A percentile compares a stretch with the other conserved stretches of the same genome.
Conservation (phyloP, 129 eudicot genomes). For the Ambrosia trifida region DNA sequence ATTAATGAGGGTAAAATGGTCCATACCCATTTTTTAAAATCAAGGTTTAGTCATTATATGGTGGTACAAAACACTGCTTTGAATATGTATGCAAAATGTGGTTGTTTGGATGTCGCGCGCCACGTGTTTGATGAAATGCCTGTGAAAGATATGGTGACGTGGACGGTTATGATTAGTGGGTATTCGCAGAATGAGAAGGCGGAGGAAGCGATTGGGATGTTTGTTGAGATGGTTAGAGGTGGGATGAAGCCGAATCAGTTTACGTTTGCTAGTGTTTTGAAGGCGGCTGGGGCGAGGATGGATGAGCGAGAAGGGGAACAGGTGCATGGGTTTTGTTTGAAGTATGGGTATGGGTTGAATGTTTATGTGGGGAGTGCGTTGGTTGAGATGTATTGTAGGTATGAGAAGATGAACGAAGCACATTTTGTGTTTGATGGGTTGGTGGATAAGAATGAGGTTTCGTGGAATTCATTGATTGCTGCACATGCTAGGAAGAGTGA, state of each 20-base stretch:
- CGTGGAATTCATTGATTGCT: constrained; percentile 81
- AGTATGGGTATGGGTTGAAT: constrained; percentile 48
- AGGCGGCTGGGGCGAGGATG: constrained; percentile 55
- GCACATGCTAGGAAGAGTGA: constrained; percentile 67
- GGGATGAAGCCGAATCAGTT: constrained; percentile 71
- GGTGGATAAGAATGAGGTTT: constrained; percentile 60
- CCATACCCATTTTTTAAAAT: constrained; percentile 57
- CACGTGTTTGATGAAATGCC: constrained; percentile 69
- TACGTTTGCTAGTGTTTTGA: constrained; percentile 71
- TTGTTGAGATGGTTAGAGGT: constrained; percentile 43
- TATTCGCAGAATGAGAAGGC: constrained; percentile 57
- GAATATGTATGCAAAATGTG: constrained; percentile 76
- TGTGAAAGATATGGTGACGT: constrained; percentile 62
- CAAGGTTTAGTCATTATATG: constrained; percentile 44
- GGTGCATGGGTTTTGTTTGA: constrained; percentile 50
- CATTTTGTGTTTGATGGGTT: constrained; percentile 48
- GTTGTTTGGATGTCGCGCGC: constrained; percentile 56
- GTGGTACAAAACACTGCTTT: constrained; percentile 47
- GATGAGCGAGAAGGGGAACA: constrained; percentile 47
- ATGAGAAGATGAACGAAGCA: constrained; percentile 56
- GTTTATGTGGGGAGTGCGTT: constrained; percentile 84
- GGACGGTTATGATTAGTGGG: constrained; percentile 74
- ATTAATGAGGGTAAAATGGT: constrained; percentile 57
- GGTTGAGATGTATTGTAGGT: constrained; percentile 72
- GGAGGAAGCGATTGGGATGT: constrained; percentile 50